Percentiles rank a stretch among this genome's conserved stretches.
Conservation (phyloP, 2,329 filamentous ascomycete species). For the Cordyceps fumosorosea region DNA sequence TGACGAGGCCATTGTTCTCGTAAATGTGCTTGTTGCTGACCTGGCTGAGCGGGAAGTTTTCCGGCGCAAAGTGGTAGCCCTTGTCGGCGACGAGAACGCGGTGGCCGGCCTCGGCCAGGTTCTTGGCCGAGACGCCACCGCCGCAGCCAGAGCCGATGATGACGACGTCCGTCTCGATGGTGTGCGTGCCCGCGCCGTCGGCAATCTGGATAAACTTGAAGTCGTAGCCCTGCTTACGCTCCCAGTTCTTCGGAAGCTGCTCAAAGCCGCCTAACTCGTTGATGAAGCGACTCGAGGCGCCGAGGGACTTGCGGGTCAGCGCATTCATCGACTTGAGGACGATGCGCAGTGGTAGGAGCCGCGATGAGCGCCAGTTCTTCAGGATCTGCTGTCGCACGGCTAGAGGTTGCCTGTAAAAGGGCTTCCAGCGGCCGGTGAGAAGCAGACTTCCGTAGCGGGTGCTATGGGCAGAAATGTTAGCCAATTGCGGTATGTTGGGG, state of each 20-base stretch:
- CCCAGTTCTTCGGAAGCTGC: constrained; percentile 44
- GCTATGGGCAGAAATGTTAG: constrained; percentile 30
- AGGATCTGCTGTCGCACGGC: constrained; percentile 56
- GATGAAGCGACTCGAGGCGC: constrained; percentile 50
- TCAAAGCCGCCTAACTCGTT: constrained; percentile 51
- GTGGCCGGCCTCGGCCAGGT: constrained; percentile 68
- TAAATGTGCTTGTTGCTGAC: constrained; percentile 56
- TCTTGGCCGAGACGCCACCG: constrained; percentile 74
- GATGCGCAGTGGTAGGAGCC: constrained; percentile 46
- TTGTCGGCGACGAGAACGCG: constrained; percentile 78
- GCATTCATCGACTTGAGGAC: constrained; percentile 50
- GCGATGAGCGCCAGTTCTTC: constrained; percentile 53
- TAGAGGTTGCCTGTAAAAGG: constrained; percentile 55
- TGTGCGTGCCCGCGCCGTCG: constrained; percentile 38
- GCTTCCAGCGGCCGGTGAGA: constrained; percentile 60
- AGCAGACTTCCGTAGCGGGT: constrained; percentile 56
- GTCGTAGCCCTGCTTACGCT: constrained; percentile 41
- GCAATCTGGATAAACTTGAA: constrained; percentile 58
- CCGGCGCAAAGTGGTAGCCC: constrained; percentile 66
- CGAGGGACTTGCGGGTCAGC: constrained; percentile 48
- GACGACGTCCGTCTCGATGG: constrained; percentile 72
- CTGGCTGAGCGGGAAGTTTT: constrained; percentile 68
- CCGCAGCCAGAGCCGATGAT: constrained; percentile 85
- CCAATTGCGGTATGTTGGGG: neutral
- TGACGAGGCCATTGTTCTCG: constrained; percentile 56